Base-by-base conservation (phyloP, 306 rosid genomes). In the Cicer arietinum region DNA sequence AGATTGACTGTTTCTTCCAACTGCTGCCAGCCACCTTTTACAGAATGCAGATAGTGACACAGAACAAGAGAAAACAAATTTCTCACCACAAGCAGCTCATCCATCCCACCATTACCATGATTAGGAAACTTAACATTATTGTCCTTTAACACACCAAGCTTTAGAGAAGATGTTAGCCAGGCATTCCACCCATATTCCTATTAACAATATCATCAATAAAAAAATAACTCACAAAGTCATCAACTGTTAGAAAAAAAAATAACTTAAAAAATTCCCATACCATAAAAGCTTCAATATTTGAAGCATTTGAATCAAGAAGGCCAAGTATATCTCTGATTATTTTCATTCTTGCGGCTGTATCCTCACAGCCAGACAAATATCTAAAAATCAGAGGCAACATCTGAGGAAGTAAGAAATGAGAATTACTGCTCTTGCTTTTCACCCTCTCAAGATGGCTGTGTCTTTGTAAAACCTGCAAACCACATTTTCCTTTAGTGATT, bases 21-120 rank as follows among this genome's bases (percentile, higher is more conserved):
- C 67, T 89, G 97, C 80, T 94, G 95, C 98, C 98, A 94, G 75
- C 98, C 98, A 69, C 98, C 98, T 82, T 89, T 94, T 57, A 94
- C 86, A 69, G 90, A 87, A 79, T 86, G 84, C 83, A 91, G 80
- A 67, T 81, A 87, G 82, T 94, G 84, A 83, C 96, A 79, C 75
- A 94, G 97, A 82, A 94, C 97, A 42, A 86, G 87, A 75, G 84
- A 88, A 82, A 87, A 94, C 81, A 94, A 80, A 77, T 82, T 90
- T 83, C 95, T 85, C 73, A 88, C 87, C 77, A 80, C 53, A 47
- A 65, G 70, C 85, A 82, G 87, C 85, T 94, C 97, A 53, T 84
- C 83, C 78, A 79, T 86, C 79, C 59, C 82, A 77, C 46, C 76
- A 75, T 53, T 80, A 84, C 81, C 85, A 80, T 77, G 83, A 81